Evolutionary conservation across 2,329 filamentous ascomycete species (phyloP).

Genomic region (Alternaria triticina): DNA sequence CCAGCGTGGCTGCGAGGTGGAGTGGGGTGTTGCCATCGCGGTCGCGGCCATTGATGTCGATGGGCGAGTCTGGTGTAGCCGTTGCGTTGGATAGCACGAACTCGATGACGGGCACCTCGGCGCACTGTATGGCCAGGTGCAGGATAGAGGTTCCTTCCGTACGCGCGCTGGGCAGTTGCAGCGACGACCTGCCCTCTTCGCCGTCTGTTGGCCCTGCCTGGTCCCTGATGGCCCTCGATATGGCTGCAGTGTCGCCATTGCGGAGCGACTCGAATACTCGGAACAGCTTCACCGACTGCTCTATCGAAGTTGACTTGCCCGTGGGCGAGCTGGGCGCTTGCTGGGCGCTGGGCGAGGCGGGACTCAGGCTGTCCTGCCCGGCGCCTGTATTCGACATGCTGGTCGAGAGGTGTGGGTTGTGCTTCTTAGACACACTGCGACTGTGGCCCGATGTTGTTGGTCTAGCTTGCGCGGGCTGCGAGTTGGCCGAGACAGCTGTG

Average conservation of each 20-base stretch:
- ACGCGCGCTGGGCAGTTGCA: conserved; percentile 48
- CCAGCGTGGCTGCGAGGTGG: conserved; percentile 84
- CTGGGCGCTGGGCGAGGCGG: conserved; percentile 25
- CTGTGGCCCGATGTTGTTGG: conserved; percentile 21
- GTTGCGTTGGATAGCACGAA: conserved; percentile 78
- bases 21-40: conserved; percentile 93
- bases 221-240: conserved; percentile 83
- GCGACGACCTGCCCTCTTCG: conserved; percentile 62
- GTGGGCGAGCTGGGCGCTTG: conserved; percentile 36
- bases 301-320: conserved; percentile 63
- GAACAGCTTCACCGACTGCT: conserved; percentile 94
- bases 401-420: conserved; percentile 37
- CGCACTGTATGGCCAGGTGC: conserved; percentile 94
- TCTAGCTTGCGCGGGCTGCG: conserved; percentile 24
- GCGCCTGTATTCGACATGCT: conserved; percentile 31
- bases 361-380: conserved; percentile 23
- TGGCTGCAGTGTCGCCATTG: conserved; percentile 87
- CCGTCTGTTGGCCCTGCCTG: conserved; percentile 53
- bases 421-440: conserved; percentile 37
- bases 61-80: conserved; percentile 60
- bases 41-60: conserved; percentile 90
- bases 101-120: conserved; percentile 89
- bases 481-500: conserved; percentile 31
- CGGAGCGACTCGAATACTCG: conserved; percentile 90
- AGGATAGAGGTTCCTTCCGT: conserved; percentile 87